Evolutionary conservation across 495 filamentous ascomycete genomes (phyloP), one percentile per base, ranked within the genome.

Genomic region (Aspergillus bridgeri): DNA sequence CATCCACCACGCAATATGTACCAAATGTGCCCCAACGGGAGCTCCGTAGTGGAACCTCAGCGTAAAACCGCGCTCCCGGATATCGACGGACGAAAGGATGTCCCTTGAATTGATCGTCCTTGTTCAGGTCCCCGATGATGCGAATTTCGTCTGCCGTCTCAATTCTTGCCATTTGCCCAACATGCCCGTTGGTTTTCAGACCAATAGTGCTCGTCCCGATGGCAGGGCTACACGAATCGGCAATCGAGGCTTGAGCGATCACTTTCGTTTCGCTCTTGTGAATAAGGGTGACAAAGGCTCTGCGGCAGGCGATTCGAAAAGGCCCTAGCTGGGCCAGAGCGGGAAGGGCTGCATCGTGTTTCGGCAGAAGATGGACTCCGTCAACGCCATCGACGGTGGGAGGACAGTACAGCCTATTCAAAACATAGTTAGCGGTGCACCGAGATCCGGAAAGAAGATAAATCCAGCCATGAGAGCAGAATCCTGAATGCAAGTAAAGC

Each of bases 301-400:
- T 79, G 42, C 72, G 72, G 27, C 73, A 76, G 33, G 78, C 72
- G 42, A 85, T 64, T 15, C 81, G 76, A 53, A 81, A 75, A 38
- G 79, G 69, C 0, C 81, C 83, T n/a, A 89, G 70, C 65, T 89
- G 84, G 8, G 83, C 76, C 55, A 89, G 79, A 2, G 82, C 81
- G 0, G 81, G 81, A 5, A 89, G 69, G 19, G 78, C 78, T 6
- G 79, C 75, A 59, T 89, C 42, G 18, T 54, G 19, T 5, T 5
- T 9, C 3, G 29, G 9, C 17, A 19, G 43, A 22, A 4, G 9
- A 18, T 18, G 43, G 8, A 23, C 21, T 5, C 44, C 25, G 24
- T 56, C 27, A 7, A 44, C 11, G 45, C 44, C 42, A 38, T n/a
- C 21, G n/a, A 19, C 2, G 1, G 19, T 3, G 5, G 5, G n/a